phyloP scores from a whole-genome alignment of 1,284 basidiomycete genomes.

The Austroboletus rostrupii region DNA sequence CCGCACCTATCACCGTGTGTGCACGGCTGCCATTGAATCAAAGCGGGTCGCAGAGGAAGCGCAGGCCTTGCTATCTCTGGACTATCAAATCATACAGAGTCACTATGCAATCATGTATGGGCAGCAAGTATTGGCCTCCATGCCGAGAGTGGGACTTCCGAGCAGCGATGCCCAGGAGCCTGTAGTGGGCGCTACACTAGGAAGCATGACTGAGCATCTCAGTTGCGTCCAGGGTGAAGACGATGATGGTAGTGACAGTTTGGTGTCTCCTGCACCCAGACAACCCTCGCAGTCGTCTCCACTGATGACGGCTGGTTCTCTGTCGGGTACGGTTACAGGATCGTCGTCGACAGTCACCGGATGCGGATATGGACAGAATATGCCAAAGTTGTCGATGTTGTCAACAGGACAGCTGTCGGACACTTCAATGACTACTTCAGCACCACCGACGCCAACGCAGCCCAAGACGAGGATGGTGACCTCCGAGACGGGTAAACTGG shows the following conservation, averaged over 20 bases:
- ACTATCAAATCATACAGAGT: conserved; percentile 17
- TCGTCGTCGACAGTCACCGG: neutral
- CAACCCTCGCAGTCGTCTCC: neutral
- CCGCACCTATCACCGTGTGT: conserved; percentile 21
- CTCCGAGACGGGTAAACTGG: neutral
- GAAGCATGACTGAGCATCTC: neutral
- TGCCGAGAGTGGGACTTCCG: neutral
- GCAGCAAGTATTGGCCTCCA: conserved; percentile 1
- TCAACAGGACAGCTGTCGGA: neutral
- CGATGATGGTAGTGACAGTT: too few relatives aligned
- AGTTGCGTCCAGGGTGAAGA: too few relatives aligned
- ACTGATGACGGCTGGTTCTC: neutral
- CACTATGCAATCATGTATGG: conserved; percentile 12
- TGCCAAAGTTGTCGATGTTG: neutral
- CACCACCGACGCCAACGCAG: conserved; percentile 10
- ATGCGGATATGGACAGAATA: neutral
- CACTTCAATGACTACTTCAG: conserved; percentile 2
- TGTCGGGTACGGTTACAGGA: neutral
- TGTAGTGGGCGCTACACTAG: neutral
- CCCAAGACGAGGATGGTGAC: neutral
- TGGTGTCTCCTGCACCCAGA: too few relatives aligned
- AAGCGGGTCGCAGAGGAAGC: conserved; percentile 22
- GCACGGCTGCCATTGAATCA: conserved; percentile 16
- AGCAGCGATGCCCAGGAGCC: conserved; percentile 9
- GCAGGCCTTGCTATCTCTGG: conserved; percentile 17